These are phyloP conservation scores for Meyerozyma smithsonii DNA, from an alignment of 1,139 yeast genomes.

Conservation along the genomic window DNA sequence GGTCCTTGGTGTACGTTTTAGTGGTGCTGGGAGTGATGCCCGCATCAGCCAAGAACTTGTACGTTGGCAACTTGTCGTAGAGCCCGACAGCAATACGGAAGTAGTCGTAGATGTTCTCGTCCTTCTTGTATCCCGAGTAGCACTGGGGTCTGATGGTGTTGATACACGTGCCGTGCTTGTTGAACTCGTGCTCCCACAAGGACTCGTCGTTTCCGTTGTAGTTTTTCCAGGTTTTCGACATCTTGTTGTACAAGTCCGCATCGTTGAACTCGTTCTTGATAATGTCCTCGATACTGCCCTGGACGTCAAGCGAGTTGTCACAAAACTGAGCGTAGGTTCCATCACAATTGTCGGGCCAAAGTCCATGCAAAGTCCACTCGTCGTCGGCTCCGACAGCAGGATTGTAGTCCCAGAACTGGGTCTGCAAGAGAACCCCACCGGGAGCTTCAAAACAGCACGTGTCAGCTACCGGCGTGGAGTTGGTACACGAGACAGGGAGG, in stretches of 20 bases:
- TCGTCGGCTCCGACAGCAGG: constrained; percentile 30
- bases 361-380: constrained; percentile 77
- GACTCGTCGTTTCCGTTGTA: constrained; percentile 68
- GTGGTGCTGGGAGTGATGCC: constrained; percentile 67
- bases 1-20: constrained; percentile 57
- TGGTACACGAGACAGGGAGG: constrained; percentile 58
- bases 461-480: constrained; percentile 24
- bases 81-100: constrained; percentile 62
- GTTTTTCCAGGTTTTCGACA: constrained; percentile 73
- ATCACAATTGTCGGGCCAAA: constrained; percentile 82
- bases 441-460: constrained; percentile 15
- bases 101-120: constrained; percentile 74
- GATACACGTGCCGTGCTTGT: constrained; percentile 94
- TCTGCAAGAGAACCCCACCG: constrained; percentile 13
- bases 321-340: constrained; percentile 62
- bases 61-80: constrained; percentile 66
- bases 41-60: constrained; percentile 55
- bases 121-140: constrained; percentile 37
- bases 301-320: constrained; percentile 8
- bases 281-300: constrained; percentile 29
- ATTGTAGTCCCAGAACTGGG: constrained; percentile 17
- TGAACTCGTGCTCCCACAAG: constrained; percentile 91
- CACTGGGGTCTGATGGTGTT: constrained; percentile 72
- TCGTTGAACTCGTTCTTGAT: constrained; percentile 47
- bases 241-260: constrained; percentile 47